Conservation (phyloP, 345 rosid species). For the Leavenworthia alabamica region DNA sequence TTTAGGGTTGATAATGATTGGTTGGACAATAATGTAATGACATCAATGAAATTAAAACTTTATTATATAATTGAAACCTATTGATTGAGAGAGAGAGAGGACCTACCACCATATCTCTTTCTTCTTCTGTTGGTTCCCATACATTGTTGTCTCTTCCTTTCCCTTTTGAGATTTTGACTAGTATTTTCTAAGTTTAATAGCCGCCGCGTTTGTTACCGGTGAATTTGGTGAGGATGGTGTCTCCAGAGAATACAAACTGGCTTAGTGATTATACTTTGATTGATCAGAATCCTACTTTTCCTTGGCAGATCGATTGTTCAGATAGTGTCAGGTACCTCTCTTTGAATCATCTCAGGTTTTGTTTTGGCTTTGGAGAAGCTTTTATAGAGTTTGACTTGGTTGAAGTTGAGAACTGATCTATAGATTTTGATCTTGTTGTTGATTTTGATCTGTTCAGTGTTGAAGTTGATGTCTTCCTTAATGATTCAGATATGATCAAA, state of each 20-base stretch:
- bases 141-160: background rate
- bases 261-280: constrained; percentile 53
- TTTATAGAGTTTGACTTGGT: background rate
- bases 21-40: no score
- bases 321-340: constrained; percentile 57
- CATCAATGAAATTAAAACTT: no score
- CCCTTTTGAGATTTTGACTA: constrained; percentile 8
- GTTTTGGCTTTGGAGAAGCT: background rate
- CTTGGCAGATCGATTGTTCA: constrained; percentile 55
- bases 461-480: constrained; percentile 61
- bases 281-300: constrained; percentile 34
- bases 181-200: background rate
- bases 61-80: no score
- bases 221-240: constrained; percentile 39
- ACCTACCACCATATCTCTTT: constrained; percentile 19
- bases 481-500: constrained; percentile 63
- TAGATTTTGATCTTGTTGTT: background rate
- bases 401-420: background rate
- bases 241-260: constrained; percentile 70
- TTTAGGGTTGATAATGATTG: no score
- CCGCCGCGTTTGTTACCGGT: constrained; percentile 22
- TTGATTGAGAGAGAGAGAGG: background rate
- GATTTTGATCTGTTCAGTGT: constrained; percentile 39
- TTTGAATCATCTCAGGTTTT: background rate
- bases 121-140: constrained; percentile 10